Conservation (phyloP, 192 early-diverging fungal genomes). For the Phycomyces blakesleeanus region DNA sequence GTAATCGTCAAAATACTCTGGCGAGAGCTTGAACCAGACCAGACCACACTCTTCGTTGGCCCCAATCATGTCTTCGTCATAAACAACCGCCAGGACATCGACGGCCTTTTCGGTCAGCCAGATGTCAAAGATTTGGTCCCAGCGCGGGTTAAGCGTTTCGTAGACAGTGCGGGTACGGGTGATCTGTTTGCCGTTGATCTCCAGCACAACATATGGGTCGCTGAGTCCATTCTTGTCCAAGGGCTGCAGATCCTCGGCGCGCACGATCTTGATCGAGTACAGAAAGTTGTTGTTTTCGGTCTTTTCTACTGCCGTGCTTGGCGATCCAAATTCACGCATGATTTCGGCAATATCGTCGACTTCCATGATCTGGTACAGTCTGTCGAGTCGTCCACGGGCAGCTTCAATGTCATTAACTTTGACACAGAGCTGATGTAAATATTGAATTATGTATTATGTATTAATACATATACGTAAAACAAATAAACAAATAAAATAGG, state of each 20-base stretch:
- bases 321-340: slow-evolving; percentile 31
- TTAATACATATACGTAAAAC: too few relatives aligned
- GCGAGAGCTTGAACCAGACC: slow-evolving; percentile 56
- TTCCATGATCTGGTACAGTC: slow-evolving; percentile 53
- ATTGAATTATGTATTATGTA: too few relatives aligned
- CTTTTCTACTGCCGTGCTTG: slow-evolving; percentile 21
- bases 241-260: slow-evolving; percentile 57
- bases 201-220: slow-evolving; percentile 65
- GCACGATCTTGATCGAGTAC: slow-evolving; percentile 67
- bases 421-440: slow-evolving; percentile 60
- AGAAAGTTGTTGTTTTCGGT: slow-evolving; percentile 42
- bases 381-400: slow-evolving; percentile 44
- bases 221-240: slow-evolving; percentile 56
- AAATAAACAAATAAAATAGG: too few relatives aligned
- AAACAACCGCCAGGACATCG: slow-evolving; percentile 42
- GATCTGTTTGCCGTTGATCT: slow-evolving; percentile 40
- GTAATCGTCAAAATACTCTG: slow-evolving; percentile 50
- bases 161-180: slow-evolving; percentile 55
- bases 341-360: slow-evolving; percentile 47
- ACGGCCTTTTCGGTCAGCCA: slow-evolving; percentile 43
- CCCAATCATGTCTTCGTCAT: slow-evolving; percentile 50
- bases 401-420: slow-evolving; percentile 57
- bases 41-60: slow-evolving; percentile 56
- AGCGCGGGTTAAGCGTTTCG: slow-evolving; percentile 70
- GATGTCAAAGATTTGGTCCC: slow-evolving; percentile 75